Evolutionary conservation across 495 filamentous ascomycete genomes (phyloP).

Genomic region (Penicillium odoratum): DNA sequence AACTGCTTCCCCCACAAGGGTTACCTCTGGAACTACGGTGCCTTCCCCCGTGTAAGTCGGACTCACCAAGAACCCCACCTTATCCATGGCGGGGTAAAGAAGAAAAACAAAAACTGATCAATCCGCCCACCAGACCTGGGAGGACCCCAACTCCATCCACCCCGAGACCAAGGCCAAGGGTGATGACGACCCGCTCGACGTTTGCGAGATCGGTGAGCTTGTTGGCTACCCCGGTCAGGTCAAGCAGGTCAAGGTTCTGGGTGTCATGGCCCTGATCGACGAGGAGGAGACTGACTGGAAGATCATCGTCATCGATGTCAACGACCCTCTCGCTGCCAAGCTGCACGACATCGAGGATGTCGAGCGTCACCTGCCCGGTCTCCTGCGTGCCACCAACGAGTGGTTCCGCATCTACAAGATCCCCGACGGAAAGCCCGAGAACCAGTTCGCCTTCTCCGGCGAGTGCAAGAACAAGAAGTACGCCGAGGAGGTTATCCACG

Average conservation of each 20-base stretch:
- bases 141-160: constrained; percentile 93
- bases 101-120: not conserved
- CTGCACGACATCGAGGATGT: constrained; percentile 99
- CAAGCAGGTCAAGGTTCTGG: constrained; percentile 99
- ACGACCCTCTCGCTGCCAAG: constrained; percentile 93
- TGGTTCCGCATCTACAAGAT: constrained; percentile 99
- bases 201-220: constrained; percentile 98
- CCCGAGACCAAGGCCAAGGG: constrained; percentile 99
- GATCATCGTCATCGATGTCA: constrained; percentile 98
- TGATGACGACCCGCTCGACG: constrained; percentile 98
- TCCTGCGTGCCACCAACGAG: constrained; percentile 97
- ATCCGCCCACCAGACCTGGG: constrained; percentile 76
- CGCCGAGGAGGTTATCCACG: constrained; percentile 88
- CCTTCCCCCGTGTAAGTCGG: constrained; percentile 84
- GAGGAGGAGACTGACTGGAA: constrained; percentile 99
- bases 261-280: constrained; percentile 98
- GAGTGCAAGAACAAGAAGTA: constrained; percentile 99
- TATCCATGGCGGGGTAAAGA: constrained; percentile 3
- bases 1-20: constrained; percentile 99
- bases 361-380: constrained; percentile 95
- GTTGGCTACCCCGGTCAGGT: constrained; percentile 93
- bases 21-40: constrained; percentile 99
- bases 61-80: not conserved
- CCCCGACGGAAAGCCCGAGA: constrained; percentile 99
- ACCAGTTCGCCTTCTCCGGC: constrained; percentile 99